A percentile compares a stretch with the other conserved stretches of the same genome.
phyloP scores from a whole-genome alignment of 2,329 filamentous ascomycete species.

The Macrophomina tecta region DNA sequence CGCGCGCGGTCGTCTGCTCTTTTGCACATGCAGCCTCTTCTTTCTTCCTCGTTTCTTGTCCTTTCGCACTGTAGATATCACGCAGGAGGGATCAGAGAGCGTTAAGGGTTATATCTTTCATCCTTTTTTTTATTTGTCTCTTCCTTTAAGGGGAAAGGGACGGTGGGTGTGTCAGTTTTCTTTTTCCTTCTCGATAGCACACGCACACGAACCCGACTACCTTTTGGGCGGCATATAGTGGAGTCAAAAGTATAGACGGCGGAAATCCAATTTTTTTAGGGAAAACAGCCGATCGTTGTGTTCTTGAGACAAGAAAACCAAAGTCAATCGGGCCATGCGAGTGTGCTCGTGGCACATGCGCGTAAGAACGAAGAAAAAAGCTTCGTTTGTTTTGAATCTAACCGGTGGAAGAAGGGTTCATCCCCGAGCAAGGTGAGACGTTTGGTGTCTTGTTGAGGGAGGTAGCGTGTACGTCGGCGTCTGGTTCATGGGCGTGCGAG shows the following conservation, averaged over 20 bases:
- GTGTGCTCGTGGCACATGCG: background rate
- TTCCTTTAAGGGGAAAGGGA: background rate
- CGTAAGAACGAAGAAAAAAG: background rate
- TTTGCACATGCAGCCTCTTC: background rate
- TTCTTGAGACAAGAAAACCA: background rate
- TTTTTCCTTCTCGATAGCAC: background rate
- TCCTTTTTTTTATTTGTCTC: background rate
- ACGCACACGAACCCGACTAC: background rate
- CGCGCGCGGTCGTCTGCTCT: background rate
- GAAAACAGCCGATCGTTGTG: no score
- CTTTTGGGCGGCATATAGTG: conserved; percentile 26
- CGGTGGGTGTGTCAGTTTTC: conserved; percentile 5
- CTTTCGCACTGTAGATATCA: conserved; percentile 22
- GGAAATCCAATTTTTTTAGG: conserved; percentile 5
- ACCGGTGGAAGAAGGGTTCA: background rate
- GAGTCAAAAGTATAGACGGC: conserved; percentile 29
- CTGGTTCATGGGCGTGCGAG: no score
- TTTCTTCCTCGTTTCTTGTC: background rate
- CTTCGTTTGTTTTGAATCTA: background rate
- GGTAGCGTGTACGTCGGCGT: no score
- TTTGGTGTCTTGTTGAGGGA: background rate
- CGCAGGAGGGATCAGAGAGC: background rate
- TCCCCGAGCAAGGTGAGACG: background rate
- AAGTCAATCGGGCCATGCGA: background rate
- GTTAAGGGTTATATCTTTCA: background rate